These are phyloP conservation scores for Ulvella scutata DNA, from an alignment of 139 green algal genomes.

Conservation along the genomic window DNA sequence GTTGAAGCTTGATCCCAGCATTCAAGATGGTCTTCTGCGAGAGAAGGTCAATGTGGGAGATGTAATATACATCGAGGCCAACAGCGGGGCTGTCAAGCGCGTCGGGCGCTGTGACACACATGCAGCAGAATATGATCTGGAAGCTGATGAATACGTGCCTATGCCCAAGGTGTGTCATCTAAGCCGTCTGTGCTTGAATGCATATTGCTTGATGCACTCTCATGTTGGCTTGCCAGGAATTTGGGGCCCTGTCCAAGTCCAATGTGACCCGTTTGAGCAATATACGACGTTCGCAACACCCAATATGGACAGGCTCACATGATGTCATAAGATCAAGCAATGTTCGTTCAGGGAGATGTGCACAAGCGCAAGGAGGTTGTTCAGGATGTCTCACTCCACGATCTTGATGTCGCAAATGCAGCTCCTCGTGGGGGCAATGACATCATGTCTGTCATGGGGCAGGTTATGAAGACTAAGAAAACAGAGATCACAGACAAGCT, in stretches of 20 bases:
- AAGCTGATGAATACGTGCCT: constrained; percentile 98
- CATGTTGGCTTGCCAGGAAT: too few species aligned
- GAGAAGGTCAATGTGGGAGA: constrained; percentile 84
- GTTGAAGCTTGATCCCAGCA: constrained; percentile 91
- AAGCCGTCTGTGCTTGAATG: too few species aligned
- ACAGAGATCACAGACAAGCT: constrained; percentile 99
- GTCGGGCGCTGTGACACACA: constrained; percentile 92
- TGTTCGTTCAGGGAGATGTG: constrained; percentile 69
- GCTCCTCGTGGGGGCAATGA: constrained; percentile 69
- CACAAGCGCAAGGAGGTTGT: constrained; percentile 99
- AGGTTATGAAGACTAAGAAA: constrained; percentile 96
- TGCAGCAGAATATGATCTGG: constrained; percentile 94
- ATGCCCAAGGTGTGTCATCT: constrained; percentile 79
- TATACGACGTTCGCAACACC: not conserved
- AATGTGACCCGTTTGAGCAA: not conserved
- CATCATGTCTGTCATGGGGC: constrained; percentile 89
- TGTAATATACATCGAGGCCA: constrained; percentile 99
- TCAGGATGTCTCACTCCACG: constrained; percentile 97
- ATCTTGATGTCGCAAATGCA: constrained; percentile 93
- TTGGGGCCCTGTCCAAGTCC: not conserved
- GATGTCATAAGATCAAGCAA: not conserved
- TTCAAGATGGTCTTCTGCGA: constrained; percentile 90
- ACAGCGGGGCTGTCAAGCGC: constrained; percentile 86
- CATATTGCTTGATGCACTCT: too few species aligned
- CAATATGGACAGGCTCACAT: not conserved